phyloP scores from a whole-genome alignment of 345 rosid species.

The Eucalyptus cladocalyx region DNA sequence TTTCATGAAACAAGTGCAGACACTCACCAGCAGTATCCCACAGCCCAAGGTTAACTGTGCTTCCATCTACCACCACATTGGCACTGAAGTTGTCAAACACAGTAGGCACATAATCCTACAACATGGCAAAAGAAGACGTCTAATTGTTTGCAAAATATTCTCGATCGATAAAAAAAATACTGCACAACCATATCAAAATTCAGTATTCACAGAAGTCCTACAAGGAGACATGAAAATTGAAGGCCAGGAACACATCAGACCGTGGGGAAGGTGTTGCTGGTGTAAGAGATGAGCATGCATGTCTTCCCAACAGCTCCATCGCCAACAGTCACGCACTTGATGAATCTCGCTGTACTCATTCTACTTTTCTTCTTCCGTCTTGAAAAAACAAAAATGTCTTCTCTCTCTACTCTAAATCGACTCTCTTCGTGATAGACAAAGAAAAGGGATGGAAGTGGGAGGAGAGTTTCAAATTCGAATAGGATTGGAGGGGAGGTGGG shows the following conservation, averaged over 20 bases:
- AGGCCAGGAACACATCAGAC: neutral
- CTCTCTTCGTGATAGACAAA: neutral
- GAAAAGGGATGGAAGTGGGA: neutral
- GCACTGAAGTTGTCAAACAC: constrained; percentile 53
- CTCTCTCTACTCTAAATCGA: neutral
- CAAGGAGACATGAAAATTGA: neutral
- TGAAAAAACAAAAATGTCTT: neutral
- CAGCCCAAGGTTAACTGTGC: constrained; percentile 41
- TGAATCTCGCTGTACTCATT: constrained; percentile 43
- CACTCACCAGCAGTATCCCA: constrained; percentile 47
- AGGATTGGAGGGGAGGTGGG: neutral
- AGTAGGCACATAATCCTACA: constrained; percentile 41
- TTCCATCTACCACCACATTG: constrained; percentile 43
- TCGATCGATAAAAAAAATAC: neutral
- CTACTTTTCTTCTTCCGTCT: neutral
- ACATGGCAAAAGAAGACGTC: neutral
- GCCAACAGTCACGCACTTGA: constrained; percentile 50
- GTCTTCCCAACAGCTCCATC: constrained; percentile 52
- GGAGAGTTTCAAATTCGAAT: neutral
- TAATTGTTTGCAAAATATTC: neutral
- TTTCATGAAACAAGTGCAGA: neutral
- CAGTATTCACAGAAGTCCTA: neutral
- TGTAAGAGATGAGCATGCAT: constrained; percentile 46
- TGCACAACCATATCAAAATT: neutral
- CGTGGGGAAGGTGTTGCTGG: constrained; percentile 47